These are phyloP conservation scores for Colletotrichum eleusines DNA, from an alignment of 2,329 filamentous ascomycete genomes.

Conservation along the genomic window DNA sequence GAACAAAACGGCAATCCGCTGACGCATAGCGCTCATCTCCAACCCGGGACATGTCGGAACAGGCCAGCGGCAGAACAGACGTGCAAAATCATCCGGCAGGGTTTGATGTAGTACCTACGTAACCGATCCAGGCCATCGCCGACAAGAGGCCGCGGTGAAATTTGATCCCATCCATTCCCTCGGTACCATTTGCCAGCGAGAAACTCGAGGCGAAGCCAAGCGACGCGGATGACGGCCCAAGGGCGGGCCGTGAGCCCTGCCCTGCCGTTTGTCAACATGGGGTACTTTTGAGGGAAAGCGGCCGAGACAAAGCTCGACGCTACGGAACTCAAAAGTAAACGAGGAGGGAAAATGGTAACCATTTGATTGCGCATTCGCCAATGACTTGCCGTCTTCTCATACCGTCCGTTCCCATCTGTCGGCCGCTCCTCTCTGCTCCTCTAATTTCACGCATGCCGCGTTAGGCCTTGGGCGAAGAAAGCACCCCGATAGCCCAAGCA, in stretches of 20 bases:
- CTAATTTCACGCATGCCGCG: background rate
- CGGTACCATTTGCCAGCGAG: slow-evolving; percentile 29
- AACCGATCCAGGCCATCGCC: slow-evolving; percentile 21
- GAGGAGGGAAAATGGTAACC: background rate
- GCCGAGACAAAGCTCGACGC: background rate
- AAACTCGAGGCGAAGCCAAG: slow-evolving; percentile 21
- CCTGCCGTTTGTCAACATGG: background rate
- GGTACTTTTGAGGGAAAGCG: background rate
- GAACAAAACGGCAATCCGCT: background rate
- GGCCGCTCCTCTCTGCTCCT: background rate
- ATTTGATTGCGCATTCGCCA: background rate
- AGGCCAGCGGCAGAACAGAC: background rate
- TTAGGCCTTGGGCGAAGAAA: background rate
- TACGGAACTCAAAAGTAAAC: slow-evolving; percentile 1
- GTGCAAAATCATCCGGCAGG: background rate
- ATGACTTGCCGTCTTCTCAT: background rate
- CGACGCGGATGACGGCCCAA: slow-evolving; percentile 28
- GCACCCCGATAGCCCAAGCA: slow-evolving; percentile 1
- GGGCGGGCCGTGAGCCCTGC: background rate
- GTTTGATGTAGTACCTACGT: slow-evolving; percentile 16
- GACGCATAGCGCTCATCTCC: background rate
- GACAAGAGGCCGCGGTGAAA: slow-evolving; percentile 33
- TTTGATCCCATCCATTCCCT: slow-evolving; percentile 31
- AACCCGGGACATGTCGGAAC: background rate
- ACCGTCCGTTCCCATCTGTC: background rate